Percentiles rank a stretch among this genome's conserved stretches.
phyloP scores from a whole-genome alignment of 2,329 filamentous ascomycete genomes.

The Fusarium globosum region DNA sequence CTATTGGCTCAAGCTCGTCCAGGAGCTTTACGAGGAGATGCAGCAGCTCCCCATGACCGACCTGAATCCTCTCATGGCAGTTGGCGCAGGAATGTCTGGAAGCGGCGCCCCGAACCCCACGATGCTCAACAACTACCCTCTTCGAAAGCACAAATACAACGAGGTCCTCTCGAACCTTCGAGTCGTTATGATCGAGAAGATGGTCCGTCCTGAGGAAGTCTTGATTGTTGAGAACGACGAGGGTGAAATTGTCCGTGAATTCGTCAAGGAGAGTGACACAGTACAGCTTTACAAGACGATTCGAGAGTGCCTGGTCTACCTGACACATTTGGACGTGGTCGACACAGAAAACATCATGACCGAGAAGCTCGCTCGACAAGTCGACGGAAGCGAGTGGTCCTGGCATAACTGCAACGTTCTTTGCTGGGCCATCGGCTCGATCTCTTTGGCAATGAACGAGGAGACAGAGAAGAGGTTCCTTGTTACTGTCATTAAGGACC shows the following conservation, averaged over 20 bases:
- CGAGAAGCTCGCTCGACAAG: conserved; percentile 94
- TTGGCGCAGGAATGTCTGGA: conserved; percentile 77
- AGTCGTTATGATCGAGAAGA: conserved; percentile 99
- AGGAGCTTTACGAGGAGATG: conserved; percentile 99
- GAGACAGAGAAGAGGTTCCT: conserved; percentile 99
- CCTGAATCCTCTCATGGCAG: conserved; percentile 86
- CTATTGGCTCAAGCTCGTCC: conserved; percentile 98
- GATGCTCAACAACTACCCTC: conserved; percentile 87
- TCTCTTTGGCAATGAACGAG: conserved; percentile 98
- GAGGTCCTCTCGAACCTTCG: conserved; percentile 94
- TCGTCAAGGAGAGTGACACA: conserved; percentile 98
- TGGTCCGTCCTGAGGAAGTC: conserved; percentile 98
- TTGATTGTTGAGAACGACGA: conserved; percentile 99
- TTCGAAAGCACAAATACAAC: conserved; percentile 97
- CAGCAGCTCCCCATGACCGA: conserved; percentile 94
- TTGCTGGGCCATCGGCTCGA: conserved; percentile 99
- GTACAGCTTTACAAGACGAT: conserved; percentile 99
- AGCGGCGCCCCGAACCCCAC: conserved; percentile 87
- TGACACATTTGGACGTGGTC: conserved; percentile 96
- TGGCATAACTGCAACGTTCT: conserved; percentile 99
- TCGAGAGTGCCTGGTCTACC: conserved; percentile 93
- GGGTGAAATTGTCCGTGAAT: conserved; percentile 97
- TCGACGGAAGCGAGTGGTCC: conserved; percentile 96
- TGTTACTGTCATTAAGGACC: conserved; percentile 98
- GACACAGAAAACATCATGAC: conserved; percentile 99